phyloP scores from a whole-genome alignment of 441 rosid genomes.

The Brassica balearica region DNA sequence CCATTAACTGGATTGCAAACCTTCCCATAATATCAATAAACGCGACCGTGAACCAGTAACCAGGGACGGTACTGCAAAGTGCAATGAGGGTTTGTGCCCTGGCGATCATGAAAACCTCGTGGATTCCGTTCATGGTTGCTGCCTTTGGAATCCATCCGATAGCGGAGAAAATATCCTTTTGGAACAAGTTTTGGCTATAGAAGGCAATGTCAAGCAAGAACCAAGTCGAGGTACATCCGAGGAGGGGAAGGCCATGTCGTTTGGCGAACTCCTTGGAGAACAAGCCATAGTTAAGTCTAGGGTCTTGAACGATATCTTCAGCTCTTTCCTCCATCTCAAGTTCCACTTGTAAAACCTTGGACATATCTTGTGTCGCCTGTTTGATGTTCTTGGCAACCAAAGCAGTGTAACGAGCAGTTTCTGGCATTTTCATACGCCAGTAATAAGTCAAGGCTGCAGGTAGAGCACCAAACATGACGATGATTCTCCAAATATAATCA shows the following conservation, averaged over 20 bases:
- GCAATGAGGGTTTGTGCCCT: background rate
- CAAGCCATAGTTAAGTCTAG: background rate
- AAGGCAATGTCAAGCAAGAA: background rate
- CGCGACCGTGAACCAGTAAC: background rate
- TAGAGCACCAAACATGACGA: conserved; percentile 55
- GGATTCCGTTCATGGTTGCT: background rate
- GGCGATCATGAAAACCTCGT: background rate
- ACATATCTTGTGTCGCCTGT: conserved; percentile 50
- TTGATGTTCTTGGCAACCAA: conserved; percentile 59
- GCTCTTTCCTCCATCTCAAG: conserved; percentile 11
- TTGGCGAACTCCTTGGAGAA: background rate
- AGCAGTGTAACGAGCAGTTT: conserved; percentile 65
- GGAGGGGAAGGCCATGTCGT: conserved; percentile 1
- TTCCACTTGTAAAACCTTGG: conserved; percentile 37
- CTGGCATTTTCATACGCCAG: conserved; percentile 67
- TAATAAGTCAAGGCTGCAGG: conserved; percentile 25
- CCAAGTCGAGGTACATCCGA: background rate
- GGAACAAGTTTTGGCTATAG: background rate
- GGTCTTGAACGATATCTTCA: background rate
- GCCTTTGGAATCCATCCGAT: background rate
- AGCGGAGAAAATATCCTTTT: background rate
- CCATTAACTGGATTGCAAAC: background rate
- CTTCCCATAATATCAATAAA: background rate
- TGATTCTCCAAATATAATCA: conserved; percentile 60
- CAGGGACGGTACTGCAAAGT: background rate